Evolutionary conservation across 2,329 filamentous ascomycete species (phyloP).

Genomic region (Knoxdaviesia capensis): DNA sequence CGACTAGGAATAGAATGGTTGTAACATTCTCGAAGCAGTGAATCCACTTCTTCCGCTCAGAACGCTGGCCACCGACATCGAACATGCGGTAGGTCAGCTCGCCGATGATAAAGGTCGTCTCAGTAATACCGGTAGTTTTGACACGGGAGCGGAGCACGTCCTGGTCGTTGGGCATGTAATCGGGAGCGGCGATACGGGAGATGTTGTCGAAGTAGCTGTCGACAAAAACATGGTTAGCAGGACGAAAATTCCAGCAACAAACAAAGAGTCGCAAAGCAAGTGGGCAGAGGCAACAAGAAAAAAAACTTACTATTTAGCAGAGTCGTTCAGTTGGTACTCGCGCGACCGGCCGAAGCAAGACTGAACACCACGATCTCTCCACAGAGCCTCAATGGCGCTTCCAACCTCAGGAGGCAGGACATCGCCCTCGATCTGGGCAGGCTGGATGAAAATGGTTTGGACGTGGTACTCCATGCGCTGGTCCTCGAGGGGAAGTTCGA

Average conservation of each 20-base stretch:
- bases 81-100: conserved; percentile 95
- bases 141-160: conserved; percentile 90
- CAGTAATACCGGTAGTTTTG: conserved; percentile 93
- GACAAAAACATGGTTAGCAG: conserved; percentile 12
- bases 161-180: conserved; percentile 90
- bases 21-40: conserved; percentile 98
- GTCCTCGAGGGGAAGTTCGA: conserved; percentile 69
- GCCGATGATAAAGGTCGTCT: conserved; percentile 89
- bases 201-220: conserved; percentile 88
- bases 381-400: conserved; percentile 76
- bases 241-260: neutral
- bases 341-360: conserved; percentile 89
- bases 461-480: conserved; percentile 92
- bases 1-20: conserved; percentile 88
- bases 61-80: conserved; percentile 87
- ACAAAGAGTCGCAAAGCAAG: too few relatives aligned
- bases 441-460: conserved; percentile 97
- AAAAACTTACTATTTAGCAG: conserved; percentile 67
- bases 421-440: conserved; percentile 88
- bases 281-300: neutral
- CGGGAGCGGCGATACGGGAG: conserved; percentile 70
- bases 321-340: conserved; percentile 94
- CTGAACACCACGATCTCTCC: conserved; percentile 84
- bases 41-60: conserved; percentile 98
- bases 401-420: conserved; percentile 87